Evolutionary conservation across 805 yeast species (phyloP), one percentile per base, ranked within the genome.

Genomic region (Kodamaea laetipori): DNA sequence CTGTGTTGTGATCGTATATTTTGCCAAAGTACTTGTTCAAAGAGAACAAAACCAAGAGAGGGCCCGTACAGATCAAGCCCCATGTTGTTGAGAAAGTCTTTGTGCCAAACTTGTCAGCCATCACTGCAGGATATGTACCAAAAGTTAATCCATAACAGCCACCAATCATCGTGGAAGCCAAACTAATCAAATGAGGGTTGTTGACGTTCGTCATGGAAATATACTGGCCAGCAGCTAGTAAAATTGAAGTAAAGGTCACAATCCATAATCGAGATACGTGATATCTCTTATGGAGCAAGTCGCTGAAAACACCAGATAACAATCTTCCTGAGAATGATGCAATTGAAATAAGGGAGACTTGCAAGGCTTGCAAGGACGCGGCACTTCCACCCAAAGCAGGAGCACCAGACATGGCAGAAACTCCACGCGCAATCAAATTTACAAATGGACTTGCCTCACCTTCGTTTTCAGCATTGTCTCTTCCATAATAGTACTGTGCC

Each of bases 61-160:
- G 88, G 6, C 90, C 90, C 0, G 89, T 81, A 17, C 90, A 82
- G 11, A 80, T 63, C 31, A 85, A 63, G 0, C 92, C 89, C 92
- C 94, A 86, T 1, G 83, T 73, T 0, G 90, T 83, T 16, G 89
- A 80, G 58, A 84, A 86, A 0, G 80, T 75, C 5, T 64, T 70
- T 0, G 86, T 75, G 2, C 90, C 90, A 64, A 84, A 84, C 10
- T 71, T 66, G 49, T 86, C 95, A 0, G 90, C 90, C 21, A 84
- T 72, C 2, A 84, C 73, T 1, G 90, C 84, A 3, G 95, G 95
- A 57, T 81, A 82, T 0, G 84, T 77, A 0, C 92, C 92, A 64
- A 82, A 84, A 3, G 79, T 62, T 19, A 84, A 69, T 0, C 95
- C 95, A 63, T 83, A 86, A 15, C 86, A 75, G 24, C 72, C 66